Conservation (phyloP, 768 basidiomycete species). For the Russula emetica region DNA sequence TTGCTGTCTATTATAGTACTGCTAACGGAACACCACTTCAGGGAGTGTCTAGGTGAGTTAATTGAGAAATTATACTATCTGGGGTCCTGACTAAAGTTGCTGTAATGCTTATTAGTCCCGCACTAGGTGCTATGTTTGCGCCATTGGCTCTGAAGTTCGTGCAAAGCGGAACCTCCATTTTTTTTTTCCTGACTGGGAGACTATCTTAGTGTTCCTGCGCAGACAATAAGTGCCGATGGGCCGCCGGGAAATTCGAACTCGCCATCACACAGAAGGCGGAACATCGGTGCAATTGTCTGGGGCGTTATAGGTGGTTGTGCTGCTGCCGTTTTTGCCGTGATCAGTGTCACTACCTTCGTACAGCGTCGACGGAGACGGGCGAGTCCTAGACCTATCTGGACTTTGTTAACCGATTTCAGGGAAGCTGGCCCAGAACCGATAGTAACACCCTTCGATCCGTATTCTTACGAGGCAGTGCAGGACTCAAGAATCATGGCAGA, state of each 20-base stretch:
- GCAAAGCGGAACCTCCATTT: neutral
- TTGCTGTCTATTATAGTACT: slow-evolving; percentile 15
- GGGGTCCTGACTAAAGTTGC: neutral
- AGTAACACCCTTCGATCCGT: too few species aligned
- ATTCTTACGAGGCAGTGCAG: too few species aligned
- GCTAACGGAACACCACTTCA: neutral
- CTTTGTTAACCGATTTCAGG: neutral
- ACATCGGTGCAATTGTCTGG: slow-evolving; percentile 21
- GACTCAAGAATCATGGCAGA: too few species aligned
- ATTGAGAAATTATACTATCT: too few species aligned
- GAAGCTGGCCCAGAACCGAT: neutral
- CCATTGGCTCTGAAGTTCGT: slow-evolving; percentile 30
- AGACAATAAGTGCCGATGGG: neutral
- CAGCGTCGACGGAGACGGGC: slow-evolving; percentile 13
- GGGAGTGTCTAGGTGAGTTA: slow-evolving; percentile 20
- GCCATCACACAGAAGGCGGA: neutral
- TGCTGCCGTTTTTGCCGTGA: neutral
- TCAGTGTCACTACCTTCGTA: neutral
- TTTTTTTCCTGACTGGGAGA: neutral
- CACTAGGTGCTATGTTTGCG: slow-evolving; percentile 30
- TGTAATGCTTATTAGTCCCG: slow-evolving; percentile 20
- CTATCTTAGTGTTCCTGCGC: slow-evolving; percentile 4
- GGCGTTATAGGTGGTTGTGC: slow-evolving; percentile 20
- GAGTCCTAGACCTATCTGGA: neutral
- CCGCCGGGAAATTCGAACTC: too few species aligned